Evolutionary conservation across 2,329 filamentous ascomycete species (phyloP).

Genomic region (Penicillium aurantiogriseum): DNA sequence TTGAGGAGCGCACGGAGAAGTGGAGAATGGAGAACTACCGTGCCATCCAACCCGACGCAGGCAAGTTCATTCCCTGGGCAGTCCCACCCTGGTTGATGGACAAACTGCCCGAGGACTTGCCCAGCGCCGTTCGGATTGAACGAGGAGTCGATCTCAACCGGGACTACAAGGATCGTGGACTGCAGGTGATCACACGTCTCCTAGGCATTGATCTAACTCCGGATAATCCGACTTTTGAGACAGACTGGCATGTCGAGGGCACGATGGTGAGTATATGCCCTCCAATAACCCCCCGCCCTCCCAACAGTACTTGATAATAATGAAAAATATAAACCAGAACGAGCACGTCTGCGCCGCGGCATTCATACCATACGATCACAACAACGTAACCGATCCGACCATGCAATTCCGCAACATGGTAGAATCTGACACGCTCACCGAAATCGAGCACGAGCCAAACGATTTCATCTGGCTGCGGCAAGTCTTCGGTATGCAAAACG

Average conservation of each 20-base stretch:
- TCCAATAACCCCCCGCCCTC: no score
- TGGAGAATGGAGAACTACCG: constrained; percentile 27
- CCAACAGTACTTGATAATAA: not conserved
- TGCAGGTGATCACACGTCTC: constrained; percentile 66
- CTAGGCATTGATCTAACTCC: constrained; percentile 60
- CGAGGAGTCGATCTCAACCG: constrained; percentile 31
- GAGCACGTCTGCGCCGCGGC: constrained; percentile 64
- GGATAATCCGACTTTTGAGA: constrained; percentile 54
- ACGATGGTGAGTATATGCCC: constrained; percentile 30
- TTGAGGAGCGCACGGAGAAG: constrained; percentile 22
- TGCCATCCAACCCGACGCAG: constrained; percentile 30
- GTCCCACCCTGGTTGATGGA: constrained; percentile 30
- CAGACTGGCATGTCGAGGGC: constrained; percentile 52
- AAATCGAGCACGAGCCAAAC: constrained; percentile 29
- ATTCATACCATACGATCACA: constrained; percentile 60
- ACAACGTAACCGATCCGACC: constrained; percentile 57
- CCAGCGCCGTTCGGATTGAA: constrained; percentile 28
- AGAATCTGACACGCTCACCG: constrained; percentile 30
- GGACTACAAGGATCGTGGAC: constrained; percentile 43
- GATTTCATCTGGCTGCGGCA: constrained; percentile 34
- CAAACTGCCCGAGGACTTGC: constrained; percentile 26
- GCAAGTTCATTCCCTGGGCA: constrained; percentile 32
- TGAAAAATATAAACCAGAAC: constrained; percentile 42
- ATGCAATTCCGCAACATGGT: constrained; percentile 53
- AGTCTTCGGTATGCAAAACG: constrained; percentile 29